Evolutionary conservation across 2,329 filamentous ascomycete species (phyloP).

Genomic region (Cladophialophora bantiana): DNA sequence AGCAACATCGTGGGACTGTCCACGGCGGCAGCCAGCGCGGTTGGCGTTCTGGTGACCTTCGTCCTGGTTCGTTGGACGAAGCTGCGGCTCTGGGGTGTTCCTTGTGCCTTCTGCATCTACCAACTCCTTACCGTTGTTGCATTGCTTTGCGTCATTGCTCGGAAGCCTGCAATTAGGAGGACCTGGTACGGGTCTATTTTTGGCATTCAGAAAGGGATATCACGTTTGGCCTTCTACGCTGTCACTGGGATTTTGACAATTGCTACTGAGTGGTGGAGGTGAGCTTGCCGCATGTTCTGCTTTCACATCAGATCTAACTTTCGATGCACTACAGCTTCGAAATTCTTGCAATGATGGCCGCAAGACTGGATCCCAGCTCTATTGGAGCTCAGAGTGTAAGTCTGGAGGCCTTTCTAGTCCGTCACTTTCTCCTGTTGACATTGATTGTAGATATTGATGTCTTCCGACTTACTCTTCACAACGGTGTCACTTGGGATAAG

Average conservation of each 20-base stretch:
- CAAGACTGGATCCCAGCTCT: conserved; percentile 21
- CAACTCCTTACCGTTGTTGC: conserved; percentile 19
- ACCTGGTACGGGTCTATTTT: conserved; percentile 15
- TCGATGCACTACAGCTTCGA: conserved; percentile 23
- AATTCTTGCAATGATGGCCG: conserved; percentile 33
- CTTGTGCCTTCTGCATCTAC: conserved; percentile 27
- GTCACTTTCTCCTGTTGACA: not conserved
- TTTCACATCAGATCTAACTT: not conserved
- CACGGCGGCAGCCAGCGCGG: conserved; percentile 11
- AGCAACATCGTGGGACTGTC: conserved; percentile 19
- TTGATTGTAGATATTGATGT: conserved; percentile 29
- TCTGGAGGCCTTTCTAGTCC: not conserved
- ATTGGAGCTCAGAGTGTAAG: conserved; percentile 33
- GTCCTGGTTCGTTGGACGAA: conserved; percentile 21
- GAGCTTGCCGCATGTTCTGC: not conserved
- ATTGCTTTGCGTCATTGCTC: conserved; percentile 8
- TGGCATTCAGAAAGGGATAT: conserved; percentile 3
- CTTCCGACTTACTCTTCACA: conserved; percentile 31
- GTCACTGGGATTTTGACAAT: conserved; percentile 32
- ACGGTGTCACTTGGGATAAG: conserved; percentile 29
- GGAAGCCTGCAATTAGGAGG: conserved; percentile 15
- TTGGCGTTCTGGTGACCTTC: conserved; percentile 19
- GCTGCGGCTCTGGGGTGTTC: conserved; percentile 19
- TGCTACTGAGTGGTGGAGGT: conserved; percentile 35
- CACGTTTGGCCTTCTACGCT: conserved; percentile 24